Evolutionary conservation across 768 basidiomycete genomes (phyloP), one percentile per base, ranked within the genome.

Genomic region (Gymnopilus dilepis): DNA sequence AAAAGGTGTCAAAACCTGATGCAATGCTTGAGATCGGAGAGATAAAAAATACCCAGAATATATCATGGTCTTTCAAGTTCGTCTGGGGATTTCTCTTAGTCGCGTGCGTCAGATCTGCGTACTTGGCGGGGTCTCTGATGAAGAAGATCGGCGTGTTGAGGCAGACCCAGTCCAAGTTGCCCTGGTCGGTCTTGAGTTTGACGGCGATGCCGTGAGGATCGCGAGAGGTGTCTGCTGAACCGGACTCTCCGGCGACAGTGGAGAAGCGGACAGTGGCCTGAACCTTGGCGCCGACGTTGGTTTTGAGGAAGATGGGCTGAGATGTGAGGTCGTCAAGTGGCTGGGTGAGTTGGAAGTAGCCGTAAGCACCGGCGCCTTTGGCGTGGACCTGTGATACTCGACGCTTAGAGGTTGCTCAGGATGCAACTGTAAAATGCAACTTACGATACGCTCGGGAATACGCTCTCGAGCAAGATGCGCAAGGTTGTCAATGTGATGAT

Each of bases 391-490:
- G n/a, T n/a, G n/a, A n/a, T 94, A 73, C 67, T 70, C 64, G 60
- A 70, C 67, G 58, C n/a, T n/a, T n/a, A n/a, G n/a, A n/a, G n/a
- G n/a, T n/a, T n/a, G 68, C 65, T 71, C 76, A 43, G n/a, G 21
- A 48, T 4, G 6, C 1, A n/a, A n/a, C n/a, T n/a, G n/a, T 31
- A 24, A 22, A 37, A 7, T 31, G 38, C 17, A 12, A 80, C 86
- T 66, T 74, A 89, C 94, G 65, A 93, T 89, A 75, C 94, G 93
- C 82, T 97, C 94, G 13, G 96, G 97, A 70, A 99, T 97, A 73
- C 97, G 91, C 77, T 97, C 95, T 61, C 93, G 89, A 74, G 94
- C 92, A 69, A 96, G 95, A 80, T 97, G 95, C 13, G 93, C 89
- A 63, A 99, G 86, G 51, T 90, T 80, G 77, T 95, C 94, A 71